Evolutionary conservation across 768 basidiomycete genomes (phyloP).

Genomic region (Pisolithus orientalis): DNA sequence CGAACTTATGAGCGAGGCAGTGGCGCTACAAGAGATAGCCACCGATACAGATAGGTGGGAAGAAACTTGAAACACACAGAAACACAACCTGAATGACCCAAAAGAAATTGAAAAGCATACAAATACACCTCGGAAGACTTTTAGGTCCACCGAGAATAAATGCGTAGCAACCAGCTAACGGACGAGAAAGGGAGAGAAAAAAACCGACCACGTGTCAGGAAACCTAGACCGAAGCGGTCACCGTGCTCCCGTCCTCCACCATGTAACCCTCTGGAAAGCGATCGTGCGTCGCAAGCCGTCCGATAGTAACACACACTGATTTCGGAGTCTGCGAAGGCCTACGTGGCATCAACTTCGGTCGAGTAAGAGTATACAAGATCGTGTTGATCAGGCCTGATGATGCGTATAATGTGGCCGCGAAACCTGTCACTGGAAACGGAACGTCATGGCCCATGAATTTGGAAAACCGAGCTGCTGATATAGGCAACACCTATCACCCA

Average conservation of each 20-base stretch:
- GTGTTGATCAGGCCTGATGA: conserved; percentile 42
- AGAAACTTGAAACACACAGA: too few relatives aligned
- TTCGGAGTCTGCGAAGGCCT: neutral
- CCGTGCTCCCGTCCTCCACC: neutral
- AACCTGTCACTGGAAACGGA: conserved; percentile 26
- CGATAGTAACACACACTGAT: neutral
- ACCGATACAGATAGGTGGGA: too few relatives aligned
- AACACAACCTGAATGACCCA: too few relatives aligned
- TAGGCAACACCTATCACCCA: conserved; percentile 29
- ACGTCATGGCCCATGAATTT: conserved; percentile 24
- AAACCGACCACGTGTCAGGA: too few relatives aligned
- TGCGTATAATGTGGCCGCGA: conserved; percentile 25
- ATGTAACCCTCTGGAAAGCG: neutral
- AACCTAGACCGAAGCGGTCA: too few relatives aligned
- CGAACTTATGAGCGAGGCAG: too few relatives aligned
- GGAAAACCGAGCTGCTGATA: conserved; percentile 35
- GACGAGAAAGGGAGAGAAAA: too few relatives aligned
- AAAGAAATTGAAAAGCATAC: too few relatives aligned
- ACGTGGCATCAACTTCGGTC: conserved; percentile 32
- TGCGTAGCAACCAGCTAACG: too few relatives aligned
- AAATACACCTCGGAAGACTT: too few relatives aligned
- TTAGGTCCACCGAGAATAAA: too few relatives aligned
- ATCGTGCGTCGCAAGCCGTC: neutral
- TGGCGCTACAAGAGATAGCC: too few relatives aligned
- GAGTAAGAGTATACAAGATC: conserved; percentile 31